Conservation (phyloP, 2,329 filamentous ascomycete species). For the Fusarium gaditjirri region DNA sequence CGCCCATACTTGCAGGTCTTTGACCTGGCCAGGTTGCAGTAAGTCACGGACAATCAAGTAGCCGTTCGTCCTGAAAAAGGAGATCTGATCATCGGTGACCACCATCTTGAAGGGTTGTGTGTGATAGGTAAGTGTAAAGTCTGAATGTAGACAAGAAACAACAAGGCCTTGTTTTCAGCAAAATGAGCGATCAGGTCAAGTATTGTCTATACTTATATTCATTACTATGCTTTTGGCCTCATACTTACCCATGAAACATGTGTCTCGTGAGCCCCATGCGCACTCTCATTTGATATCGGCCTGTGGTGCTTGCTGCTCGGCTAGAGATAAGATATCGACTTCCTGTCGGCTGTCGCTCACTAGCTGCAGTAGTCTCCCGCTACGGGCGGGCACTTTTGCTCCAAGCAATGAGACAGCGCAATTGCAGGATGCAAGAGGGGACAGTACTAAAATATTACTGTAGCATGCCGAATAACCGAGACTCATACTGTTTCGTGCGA, state of each 20-base stretch:
- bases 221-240: rapidly evolving
- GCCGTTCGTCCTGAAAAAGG: not conserved
- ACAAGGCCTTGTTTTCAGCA: rapidly evolving
- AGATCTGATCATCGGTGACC: not conserved
- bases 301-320: not conserved
- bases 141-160: rapidly evolving
- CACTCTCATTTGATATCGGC: rapidly evolving
- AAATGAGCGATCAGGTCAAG: not conserved
- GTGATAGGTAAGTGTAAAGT: not conserved
- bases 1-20: not conserved
- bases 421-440: not conserved
- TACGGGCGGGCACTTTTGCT: not conserved
- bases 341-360: not conserved
- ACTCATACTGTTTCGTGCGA: not conserved
- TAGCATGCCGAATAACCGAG: not conserved
- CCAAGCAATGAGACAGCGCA: not conserved
- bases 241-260: rapidly evolving
- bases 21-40: not conserved
- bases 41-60: not conserved
- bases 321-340: not conserved
- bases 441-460: rapidly evolving
- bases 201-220: not conserved
- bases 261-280: rapidly evolving
- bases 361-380: not conserved
- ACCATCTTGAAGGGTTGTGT: not conserved